phyloP scores from a whole-genome alignment of 2,329 filamentous ascomycete genomes.

The Apiospora rasikravindrae region DNA sequence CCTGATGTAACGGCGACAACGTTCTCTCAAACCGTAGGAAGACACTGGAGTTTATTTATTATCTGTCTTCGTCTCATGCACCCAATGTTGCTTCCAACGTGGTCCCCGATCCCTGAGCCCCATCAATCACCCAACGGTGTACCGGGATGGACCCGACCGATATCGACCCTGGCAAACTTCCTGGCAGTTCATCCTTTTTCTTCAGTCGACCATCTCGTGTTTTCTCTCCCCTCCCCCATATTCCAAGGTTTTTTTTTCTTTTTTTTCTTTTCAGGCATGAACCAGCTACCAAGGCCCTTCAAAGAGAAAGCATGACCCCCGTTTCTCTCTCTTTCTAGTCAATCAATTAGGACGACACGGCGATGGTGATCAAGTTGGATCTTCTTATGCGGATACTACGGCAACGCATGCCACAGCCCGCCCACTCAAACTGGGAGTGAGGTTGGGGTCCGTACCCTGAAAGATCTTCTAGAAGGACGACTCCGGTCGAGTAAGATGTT shows the following conservation, averaged over 20 bases:
- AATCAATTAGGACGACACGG: neutral
- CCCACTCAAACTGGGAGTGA: neutral
- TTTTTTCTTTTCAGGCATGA: conserved; percentile 4
- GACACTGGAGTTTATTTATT: neutral
- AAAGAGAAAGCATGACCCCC: neutral
- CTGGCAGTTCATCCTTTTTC: conserved; percentile 8
- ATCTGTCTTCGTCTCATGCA: neutral
- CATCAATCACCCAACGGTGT: neutral
- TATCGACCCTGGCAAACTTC: neutral
- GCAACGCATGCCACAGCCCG: neutral
- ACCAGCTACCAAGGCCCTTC: neutral
- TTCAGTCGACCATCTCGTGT: conserved; percentile 5
- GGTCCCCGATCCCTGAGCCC: conserved; percentile 6
- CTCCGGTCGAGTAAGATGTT: neutral
- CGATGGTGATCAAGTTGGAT: conserved; percentile 6
- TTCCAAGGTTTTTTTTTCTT: conserved; percentile 8
- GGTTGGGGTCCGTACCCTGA: neutral
- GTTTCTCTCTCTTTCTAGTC: neutral
- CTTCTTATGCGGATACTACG: conserved; percentile 9
- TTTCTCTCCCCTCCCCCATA: neutral
- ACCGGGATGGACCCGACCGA: conserved; percentile 5
- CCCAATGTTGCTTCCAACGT: neutral
- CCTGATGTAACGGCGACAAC: conserved; percentile 12
- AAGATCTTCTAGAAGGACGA: neutral
- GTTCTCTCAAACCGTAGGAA: neutral